Evolutionary conservation across 2,329 filamentous ascomycete species (phyloP).

Genomic region (Aspergillus novoparasiticus): DNA sequence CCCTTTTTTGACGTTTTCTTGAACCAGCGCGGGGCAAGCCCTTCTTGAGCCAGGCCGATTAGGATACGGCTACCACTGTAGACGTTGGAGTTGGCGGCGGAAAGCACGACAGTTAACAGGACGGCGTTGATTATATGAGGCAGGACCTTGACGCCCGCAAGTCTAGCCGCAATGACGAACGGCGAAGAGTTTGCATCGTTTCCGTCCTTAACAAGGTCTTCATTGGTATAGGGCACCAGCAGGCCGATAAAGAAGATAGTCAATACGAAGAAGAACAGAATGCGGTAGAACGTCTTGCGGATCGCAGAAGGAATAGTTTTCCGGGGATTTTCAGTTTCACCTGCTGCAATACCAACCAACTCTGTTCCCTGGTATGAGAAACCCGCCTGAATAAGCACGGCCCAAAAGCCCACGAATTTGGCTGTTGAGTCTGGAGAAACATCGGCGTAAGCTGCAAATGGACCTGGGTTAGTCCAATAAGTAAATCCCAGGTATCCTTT

Average conservation of each 20-base stretch:
- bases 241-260: constrained; percentile 68
- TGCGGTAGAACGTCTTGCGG: constrained; percentile 73
- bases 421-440: constrained; percentile 43
- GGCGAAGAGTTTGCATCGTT: constrained; percentile 40
- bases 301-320: constrained; percentile 74
- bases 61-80: constrained; percentile 64
- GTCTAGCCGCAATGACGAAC: constrained; percentile 47
- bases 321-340: constrained; percentile 72
- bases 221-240: constrained; percentile 63
- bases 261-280: constrained; percentile 60
- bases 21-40: constrained; percentile 48
- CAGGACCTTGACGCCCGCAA: constrained; percentile 41
- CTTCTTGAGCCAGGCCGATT: constrained; percentile 62
- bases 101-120: constrained; percentile 47
- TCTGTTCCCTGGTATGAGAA: constrained; percentile 63
- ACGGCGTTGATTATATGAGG: constrained; percentile 46
- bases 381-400: constrained; percentile 49
- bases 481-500: constrained; percentile 73
- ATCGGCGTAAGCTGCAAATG: constrained; percentile 61
- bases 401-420: constrained; percentile 65
- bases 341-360: constrained; percentile 76
- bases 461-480: constrained; percentile 69
- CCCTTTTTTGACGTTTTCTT: constrained; percentile 45
- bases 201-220: constrained; percentile 54
- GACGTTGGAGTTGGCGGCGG: constrained; percentile 46